Evolutionary conservation across 2,329 filamentous ascomycete species (phyloP), one percentile per base, ranked within the genome.

Genomic region (Xylariaceae sp.): DNA sequence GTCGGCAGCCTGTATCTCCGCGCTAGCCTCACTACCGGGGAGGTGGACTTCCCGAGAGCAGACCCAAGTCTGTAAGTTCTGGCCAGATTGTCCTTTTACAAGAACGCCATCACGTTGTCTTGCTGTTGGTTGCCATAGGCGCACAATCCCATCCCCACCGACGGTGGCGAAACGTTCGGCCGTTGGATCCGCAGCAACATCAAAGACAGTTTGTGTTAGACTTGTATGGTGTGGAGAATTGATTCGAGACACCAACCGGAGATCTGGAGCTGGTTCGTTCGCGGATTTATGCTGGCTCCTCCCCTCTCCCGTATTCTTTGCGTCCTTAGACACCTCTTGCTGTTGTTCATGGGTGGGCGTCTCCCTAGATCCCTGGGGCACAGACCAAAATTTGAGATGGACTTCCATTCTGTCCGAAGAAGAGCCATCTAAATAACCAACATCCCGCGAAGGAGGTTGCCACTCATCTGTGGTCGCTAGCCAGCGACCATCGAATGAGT

Each of bases 401-500:
- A 89, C 78, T 60, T 97, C 91, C 33, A 76, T 75, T 47, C 71
- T 73, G 47, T 74, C 72, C 24, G 57, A 64, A 39, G 63, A 59
- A n/a, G 59, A 64, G 31, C 63, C 65, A 16, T 70, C 68, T 8
- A 86, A 62, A 42, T 75, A 74, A 30, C 78, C 74, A 12, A 87
- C 65, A 57, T 96, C 89, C 45, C 77, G 71, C 11, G 69, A 66
- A 9, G 87, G 80, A 1, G 89, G 89, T 38, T 77, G 75, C 93
- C 93, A 98, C 56, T 90, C 87, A 60, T 98, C 93, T 1, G 95
- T 78, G 2, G 89, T 96, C 4, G 86, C 90, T 43, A 98, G 76
- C 90, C 91, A 97, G 50, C 81, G 76, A 15, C 91, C 91, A 57
- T 97, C 85, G 37, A 76, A 70, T 33, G 87, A 91, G 52, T 93